Evolutionary conservation across 495 filamentous ascomycete genomes (phyloP), one percentile per base, ranked within the genome.

Genomic region (Daldinia caldariorum): DNA sequence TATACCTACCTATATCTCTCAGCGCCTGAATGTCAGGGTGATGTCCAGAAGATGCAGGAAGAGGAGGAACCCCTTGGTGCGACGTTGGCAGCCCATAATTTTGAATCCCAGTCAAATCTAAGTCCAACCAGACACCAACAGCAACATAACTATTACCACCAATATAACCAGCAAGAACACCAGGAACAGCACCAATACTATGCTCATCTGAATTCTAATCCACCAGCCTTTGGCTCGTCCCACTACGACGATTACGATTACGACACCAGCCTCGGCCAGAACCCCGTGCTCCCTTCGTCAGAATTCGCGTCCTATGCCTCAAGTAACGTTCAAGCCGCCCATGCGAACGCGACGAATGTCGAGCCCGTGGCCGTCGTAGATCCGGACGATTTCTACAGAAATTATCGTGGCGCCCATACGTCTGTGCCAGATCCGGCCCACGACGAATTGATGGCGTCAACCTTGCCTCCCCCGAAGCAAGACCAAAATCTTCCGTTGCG

Each of bases 381-480:
- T 61, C 83, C 83, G 38, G 84, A 82, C 80, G 79, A 85, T 59
- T 87, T 85, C 71, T 86, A 87, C 73, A 79, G 80, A 69, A 81
- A 77, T 72, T 83, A 83, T 68, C 80, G 75, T 59, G 76, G 76
- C 53, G 67, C 72, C 35, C 79, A 80, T 54, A 61, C 70, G 20
- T 64, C 70, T 26, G 29, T 68, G 35, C 57, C 64, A 47, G 70
- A 32, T 61, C 39, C 64, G 58, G 39, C 74, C 53, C 67, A 74
- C 62, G 70, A 75, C 67, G 75, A 73, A 66, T 70, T 67, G 57
- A 76, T 77, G 74, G 78, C 78, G 62, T 74, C 80, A 69, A 53
- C 79, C 72, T 59, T 70, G 69, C 59, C 76, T 70, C 49, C 69
- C 76, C 58, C 73, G 38, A 74, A 70, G 69, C 76, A 67, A 67